phyloP scores from a whole-genome alignment of 148 eudicot genomes.

The Amaranthus cruentus region DNA sequence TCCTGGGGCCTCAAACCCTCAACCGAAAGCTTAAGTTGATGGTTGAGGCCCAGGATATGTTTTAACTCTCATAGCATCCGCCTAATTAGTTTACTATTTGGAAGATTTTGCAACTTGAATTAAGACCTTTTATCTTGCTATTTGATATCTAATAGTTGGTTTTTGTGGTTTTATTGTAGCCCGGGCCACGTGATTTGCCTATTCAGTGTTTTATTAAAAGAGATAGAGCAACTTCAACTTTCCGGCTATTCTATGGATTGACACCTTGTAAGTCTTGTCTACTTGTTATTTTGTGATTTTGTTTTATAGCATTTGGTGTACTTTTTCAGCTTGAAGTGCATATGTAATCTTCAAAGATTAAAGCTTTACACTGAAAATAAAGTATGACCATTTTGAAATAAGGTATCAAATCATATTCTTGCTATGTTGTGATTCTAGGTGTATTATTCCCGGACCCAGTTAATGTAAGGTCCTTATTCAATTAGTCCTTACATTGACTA shows the following conservation, averaged over 20 bases:
- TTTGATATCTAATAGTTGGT: background rate
- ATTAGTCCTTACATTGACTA: background rate
- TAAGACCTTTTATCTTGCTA: background rate
- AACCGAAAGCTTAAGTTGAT: too few relatives aligned
- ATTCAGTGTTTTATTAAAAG: constrained; percentile 91
- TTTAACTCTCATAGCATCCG: too few relatives aligned
- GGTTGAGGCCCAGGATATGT: too few relatives aligned
- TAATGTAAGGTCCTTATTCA: background rate
- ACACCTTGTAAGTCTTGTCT: constrained; percentile 69
- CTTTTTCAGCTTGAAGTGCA: constrained; percentile 1
- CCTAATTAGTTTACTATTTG: background rate
- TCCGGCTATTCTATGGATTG: constrained; percentile 65
- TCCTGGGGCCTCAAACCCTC: too few relatives aligned
- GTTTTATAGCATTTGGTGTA: background rate
- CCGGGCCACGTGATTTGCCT: constrained; percentile 79
- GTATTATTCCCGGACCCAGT: background rate
- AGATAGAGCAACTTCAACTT: constrained; percentile 65
- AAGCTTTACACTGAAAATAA: background rate
- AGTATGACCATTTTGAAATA: background rate
- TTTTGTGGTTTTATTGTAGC: constrained; percentile 35
- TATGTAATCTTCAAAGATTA: background rate
- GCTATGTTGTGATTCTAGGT: background rate
- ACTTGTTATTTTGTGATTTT: background rate
- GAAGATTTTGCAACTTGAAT: background rate
- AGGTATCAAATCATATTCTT: background rate